Base-by-base conservation (phyloP, 345 rosid species). In the Linum tenue region DNA sequence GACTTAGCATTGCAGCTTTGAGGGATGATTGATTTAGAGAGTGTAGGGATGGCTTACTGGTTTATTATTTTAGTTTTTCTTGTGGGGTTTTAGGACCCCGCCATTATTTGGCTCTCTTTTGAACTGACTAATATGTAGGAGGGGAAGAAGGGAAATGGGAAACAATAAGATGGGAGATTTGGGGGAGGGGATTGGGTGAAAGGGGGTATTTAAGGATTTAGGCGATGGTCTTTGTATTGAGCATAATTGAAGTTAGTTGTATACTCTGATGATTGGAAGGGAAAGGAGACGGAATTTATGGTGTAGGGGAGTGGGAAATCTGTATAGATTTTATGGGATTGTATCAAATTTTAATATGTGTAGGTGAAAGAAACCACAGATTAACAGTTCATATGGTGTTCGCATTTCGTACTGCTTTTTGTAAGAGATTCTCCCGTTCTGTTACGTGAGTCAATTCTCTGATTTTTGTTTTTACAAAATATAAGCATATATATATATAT, bases 1-100 rank as follows among this genome's bases (percentile, higher is more conserved):
- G 96, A 90, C 80, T 79, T 90, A 77, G 97, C 89, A 57, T 78
- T 92, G 66, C 98, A 92, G 81, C 91, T 92, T 9, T 92, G 74
- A 86, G 31, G n/a, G 69, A 50, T 56, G 69, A 40, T 37, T 11
- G 57, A 48, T 14, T 9, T 48, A 22, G 31, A 22, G 31, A 22
- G 31, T 22, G 14, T 9, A 15, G 53, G 9, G 53, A 8, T 4
- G 44, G 44, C 14, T 48, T 48, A 9, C 14, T 15, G 14, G 14
- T 48, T 48, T 48, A 15, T 22, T 22, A 9, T 48, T 48, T 48
- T 8, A 3, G 31, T 22, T 22, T 22, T 22, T 22, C 14, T 48
- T 7, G 9, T 12, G 53, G 15, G 53, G 53, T 4, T 7, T 9
- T 48, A 9, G 14, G 9, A 9, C 14, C 53, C 53, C 53, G 1